Conservation (phyloP, 2,329 filamentous ascomycete species). For the Fusarium concolor region DNA sequence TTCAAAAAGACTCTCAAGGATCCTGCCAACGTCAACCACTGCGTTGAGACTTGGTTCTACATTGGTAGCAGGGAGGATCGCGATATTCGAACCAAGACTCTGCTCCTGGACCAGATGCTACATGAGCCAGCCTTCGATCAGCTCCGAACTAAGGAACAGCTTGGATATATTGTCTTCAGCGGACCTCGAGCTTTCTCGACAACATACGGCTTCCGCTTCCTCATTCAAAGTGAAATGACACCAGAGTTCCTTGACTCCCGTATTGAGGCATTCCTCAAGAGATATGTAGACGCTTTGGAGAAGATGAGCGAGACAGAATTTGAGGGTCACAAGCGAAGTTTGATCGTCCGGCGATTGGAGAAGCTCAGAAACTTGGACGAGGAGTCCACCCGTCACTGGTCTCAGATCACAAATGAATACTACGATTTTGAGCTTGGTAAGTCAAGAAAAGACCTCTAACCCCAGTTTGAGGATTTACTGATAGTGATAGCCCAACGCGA, state of each 20-base stretch:
- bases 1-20: conserved; percentile 86
- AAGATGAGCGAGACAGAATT: conserved; percentile 87
- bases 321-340: conserved; percentile 88
- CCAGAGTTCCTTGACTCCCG: conserved; percentile 86
- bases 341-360: conserved; percentile 88
- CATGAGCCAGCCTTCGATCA: conserved; percentile 96
- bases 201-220: conserved; percentile 85
- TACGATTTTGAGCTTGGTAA: conserved; percentile 90
- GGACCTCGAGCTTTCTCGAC: conserved; percentile 78
- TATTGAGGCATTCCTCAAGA: conserved; percentile 84
- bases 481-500: conserved; percentile 73
- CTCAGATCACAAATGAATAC: conserved; percentile 84
- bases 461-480: conserved; percentile 15
- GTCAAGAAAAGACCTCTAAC: conserved; percentile 45
- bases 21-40: conserved; percentile 89
- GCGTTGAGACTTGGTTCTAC: conserved; percentile 81
- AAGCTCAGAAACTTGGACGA: conserved; percentile 92
- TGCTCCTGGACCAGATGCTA: conserved; percentile 88
- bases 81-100: conserved; percentile 77
- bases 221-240: conserved; percentile 92
- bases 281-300: conserved; percentile 73
- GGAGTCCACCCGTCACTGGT: conserved; percentile 86
- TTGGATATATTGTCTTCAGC: conserved; percentile 96
- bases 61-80: conserved; percentile 77
- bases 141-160: conserved; percentile 94